Percentiles rank a stretch among this genome's conserved stretches.
Conservation (phyloP, 345 rosid genomes). For the Aegle marmelos region DNA sequence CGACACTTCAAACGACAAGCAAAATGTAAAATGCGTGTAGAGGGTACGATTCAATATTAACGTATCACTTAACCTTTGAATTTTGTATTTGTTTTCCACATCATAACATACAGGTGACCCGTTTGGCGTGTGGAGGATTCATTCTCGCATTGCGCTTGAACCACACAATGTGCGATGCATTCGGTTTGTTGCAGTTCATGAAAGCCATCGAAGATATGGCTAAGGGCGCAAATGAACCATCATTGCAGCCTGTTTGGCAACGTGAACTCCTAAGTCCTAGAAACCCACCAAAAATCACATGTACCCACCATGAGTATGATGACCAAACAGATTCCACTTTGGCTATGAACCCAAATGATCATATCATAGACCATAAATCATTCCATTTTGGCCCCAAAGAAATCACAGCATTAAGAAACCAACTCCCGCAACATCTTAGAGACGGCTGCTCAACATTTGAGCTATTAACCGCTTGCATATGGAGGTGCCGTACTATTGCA, state of each 20-base stretch:
- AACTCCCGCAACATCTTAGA: background rate
- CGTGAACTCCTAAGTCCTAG: conserved; percentile 10
- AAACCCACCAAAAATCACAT: conserved; percentile 7
- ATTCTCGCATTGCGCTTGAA: background rate
- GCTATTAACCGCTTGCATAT: conserved; percentile 21
- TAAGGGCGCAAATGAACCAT: background rate
- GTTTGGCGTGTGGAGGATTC: conserved; percentile 14
- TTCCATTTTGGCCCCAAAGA: conserved; percentile 19
- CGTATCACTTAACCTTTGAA: background rate
- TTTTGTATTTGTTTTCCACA: background rate
- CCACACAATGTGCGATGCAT: conserved; percentile 7
- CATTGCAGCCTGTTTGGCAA: conserved; percentile 9
- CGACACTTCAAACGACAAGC: too few species aligned
- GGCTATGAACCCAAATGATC: background rate
- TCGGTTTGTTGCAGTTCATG: background rate
- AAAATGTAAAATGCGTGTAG: background rate
- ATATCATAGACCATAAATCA: background rate
- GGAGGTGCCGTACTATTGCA: conserved; percentile 25
- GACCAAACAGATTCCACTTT: background rate
- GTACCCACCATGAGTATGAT: conserved; percentile 8
- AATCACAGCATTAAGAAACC: background rate
- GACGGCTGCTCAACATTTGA: conserved; percentile 20
- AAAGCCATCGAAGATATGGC: conserved; percentile 13
- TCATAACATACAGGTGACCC: background rate
- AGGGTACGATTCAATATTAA: too few species aligned